Base-by-base conservation (phyloP, 257 asterid species). In the Perilla frutescens region DNA sequence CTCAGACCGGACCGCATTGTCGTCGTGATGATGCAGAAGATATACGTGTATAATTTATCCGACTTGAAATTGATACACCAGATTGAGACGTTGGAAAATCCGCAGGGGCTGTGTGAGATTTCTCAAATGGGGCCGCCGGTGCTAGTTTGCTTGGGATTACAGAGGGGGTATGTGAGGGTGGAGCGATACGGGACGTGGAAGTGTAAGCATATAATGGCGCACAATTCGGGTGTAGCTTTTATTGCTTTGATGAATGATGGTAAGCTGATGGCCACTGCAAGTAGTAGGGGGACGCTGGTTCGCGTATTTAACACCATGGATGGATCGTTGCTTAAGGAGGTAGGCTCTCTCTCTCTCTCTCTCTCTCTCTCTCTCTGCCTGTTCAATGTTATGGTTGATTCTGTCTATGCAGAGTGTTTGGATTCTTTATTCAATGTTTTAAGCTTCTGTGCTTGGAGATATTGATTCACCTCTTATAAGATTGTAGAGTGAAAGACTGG, bases 251-350 rank as follows among this genome's bases (percentile, higher is more conserved):
- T 87, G 13, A 74, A 78, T 68, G 87, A 84, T 76, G 95, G 95
- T 72, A 79, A 80, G 58, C 75, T 86, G 58, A 62, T 88, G 56
- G 95, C 91, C n/a, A 86, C 91, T 0, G 81, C 90, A 7, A 88
- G 95, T 54, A 81, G 76, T 50, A 86, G 80, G 62, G 95, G 91
- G 62, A 88, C 91, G 12, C 69, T 88, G 47, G 75, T 88, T 6
- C 75, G 91, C 47, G 76, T 88, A 20, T 87, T 77, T 60, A 84
- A 82, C 53, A 78, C 88, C 15, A 29, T 48, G 45, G 89, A 88
- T 72, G 90, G 90, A 51, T 73, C 81, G 6, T 59, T 86, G 79
- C 87, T 88, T 58, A 84, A 80, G 68, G 91, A 88, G 91, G 91
- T 88, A 84, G 20, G 12, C 26, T 20, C 26, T 20, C 26, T 20